Conservation (phyloP, 805 yeast genomes). For the Kodamaea laetipori region DNA sequence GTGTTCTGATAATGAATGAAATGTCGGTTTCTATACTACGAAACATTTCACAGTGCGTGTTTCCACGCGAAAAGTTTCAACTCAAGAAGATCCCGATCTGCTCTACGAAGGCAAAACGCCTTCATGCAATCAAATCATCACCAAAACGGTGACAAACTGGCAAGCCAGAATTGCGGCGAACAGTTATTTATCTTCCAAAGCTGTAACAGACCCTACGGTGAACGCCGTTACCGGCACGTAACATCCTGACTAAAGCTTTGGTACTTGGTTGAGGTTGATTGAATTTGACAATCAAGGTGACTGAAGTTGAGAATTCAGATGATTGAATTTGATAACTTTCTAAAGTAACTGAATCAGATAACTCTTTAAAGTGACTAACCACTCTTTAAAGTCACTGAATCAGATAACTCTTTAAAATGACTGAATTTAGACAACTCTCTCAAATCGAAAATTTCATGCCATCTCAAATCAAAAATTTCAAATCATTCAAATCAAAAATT, state of each 20-base stretch:
- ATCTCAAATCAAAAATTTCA: too few species aligned
- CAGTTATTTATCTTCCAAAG: slow-evolving; percentile 83
- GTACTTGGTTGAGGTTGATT: slow-evolving; percentile 31
- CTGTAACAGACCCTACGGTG: slow-evolving; percentile 86
- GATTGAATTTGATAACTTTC: too few species aligned
- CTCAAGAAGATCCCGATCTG: slow-evolving; percentile 71
- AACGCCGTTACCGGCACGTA: slow-evolving; percentile 31
- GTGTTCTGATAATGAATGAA: slow-evolving; percentile 8
- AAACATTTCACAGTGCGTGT: slow-evolving; percentile 44
- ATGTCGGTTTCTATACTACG: slow-evolving; percentile 93
- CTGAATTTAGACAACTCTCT: too few species aligned
- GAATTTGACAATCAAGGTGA: too few species aligned
- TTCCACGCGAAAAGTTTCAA: slow-evolving; percentile 57
- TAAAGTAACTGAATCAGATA: too few species aligned
- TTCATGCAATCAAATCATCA: slow-evolving; percentile 34
- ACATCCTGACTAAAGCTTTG: slow-evolving; percentile 85
- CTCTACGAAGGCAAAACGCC: slow-evolving; percentile 48
- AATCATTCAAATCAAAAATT: slow-evolving; percentile 4
- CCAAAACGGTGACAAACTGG: slow-evolving; percentile 42
- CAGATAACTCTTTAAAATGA: too few species aligned
- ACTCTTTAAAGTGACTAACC: too few species aligned
- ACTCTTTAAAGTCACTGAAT: too few species aligned
- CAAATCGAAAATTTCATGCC: too few species aligned
- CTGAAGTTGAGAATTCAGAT: too few species aligned
- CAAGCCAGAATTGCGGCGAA: slow-evolving; percentile 58